A percentile compares a stretch with the other conserved stretches of the same genome.
Conservation (phyloP, 176 grass and related monocot genomes). For the Tillandsia leiboldiana region DNA sequence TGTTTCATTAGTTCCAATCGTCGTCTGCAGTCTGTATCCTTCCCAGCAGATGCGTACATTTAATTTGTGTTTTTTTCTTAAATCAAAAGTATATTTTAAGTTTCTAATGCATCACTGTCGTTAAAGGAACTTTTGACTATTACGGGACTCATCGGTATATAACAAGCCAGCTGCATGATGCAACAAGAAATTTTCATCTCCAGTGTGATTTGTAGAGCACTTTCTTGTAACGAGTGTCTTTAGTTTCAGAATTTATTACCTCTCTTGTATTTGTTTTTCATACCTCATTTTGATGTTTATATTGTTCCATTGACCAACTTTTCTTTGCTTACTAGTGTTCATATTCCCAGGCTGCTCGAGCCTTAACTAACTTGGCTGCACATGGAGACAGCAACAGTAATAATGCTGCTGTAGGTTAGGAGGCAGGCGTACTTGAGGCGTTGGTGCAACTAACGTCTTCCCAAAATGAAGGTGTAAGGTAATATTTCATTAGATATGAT, state of each 20-base stretch:
- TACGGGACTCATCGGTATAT: no score
- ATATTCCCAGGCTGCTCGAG: slow-evolving; percentile 75
- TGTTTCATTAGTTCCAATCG: no score
- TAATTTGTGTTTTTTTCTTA: no score
- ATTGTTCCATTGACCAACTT: slow-evolving; percentile 7
- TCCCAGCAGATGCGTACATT: no score
- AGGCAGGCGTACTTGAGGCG: slow-evolving; percentile 93
- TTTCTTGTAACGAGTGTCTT: no score
- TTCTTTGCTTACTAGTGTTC: not conserved
- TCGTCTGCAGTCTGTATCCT: no score
- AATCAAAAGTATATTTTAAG: no score
- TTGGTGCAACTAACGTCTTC: slow-evolving; percentile 87
- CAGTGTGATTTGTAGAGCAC: no score
- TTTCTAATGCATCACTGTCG: no score
- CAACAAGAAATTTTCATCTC: no score
- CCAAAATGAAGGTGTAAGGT: slow-evolving; percentile 99
- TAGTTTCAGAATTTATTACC: not conserved
- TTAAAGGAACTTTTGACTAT: no score
- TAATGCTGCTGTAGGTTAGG: slow-evolving; percentile 92
- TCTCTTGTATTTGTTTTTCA: slow-evolving; percentile 13
- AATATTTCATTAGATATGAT: slow-evolving; percentile 14
- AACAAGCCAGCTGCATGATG: no score
- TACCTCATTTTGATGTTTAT: slow-evolving; percentile 15
- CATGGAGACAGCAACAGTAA: slow-evolving; percentile 97
- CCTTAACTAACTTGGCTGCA: slow-evolving; percentile 95